Conservation (phyloP, 345 rosid genomes). For the Eutrema japonicum region DNA sequence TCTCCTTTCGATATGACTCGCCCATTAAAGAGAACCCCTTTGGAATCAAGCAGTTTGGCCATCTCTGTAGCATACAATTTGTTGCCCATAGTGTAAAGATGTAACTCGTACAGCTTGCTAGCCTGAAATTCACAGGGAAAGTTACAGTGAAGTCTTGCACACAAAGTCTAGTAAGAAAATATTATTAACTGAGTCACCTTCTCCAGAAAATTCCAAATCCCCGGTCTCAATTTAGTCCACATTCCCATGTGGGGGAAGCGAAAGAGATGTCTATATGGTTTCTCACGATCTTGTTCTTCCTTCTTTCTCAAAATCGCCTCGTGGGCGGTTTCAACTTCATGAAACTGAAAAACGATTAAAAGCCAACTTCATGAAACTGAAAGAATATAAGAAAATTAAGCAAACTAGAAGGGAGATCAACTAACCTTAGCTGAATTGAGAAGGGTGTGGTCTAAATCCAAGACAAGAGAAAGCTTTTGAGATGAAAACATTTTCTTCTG, state of each 20-base stretch:
- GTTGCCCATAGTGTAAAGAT: constrained; percentile 99
- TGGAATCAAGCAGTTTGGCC: constrained; percentile 98
- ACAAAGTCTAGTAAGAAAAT: constrained; percentile 13
- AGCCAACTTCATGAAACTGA: background rate
- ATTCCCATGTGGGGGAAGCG: constrained; percentile 95
- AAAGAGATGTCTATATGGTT: constrained; percentile 81
- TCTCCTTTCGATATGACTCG: constrained; percentile 98
- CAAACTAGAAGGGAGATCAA: constrained; percentile 18
- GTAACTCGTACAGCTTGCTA: constrained; percentile 86
- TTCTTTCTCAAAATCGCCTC: constrained; percentile 86
- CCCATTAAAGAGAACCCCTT: constrained; percentile 83
- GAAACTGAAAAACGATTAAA: constrained; percentile 56
- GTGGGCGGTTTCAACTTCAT: constrained; percentile 82
- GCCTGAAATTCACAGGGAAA: constrained; percentile 58
- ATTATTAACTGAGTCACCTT: constrained; percentile 54
- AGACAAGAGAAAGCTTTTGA: constrained; percentile 88
- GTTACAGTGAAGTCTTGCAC: constrained; percentile 11
- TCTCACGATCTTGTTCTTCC: constrained; percentile 95
- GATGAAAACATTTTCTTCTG: constrained; percentile 94
- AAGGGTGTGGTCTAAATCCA: constrained; percentile 98
- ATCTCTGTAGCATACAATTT: constrained; percentile 97
- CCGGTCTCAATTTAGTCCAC: constrained; percentile 99
- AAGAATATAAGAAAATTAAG: background rate
- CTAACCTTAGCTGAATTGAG: constrained; percentile 96
- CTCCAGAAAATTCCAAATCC: constrained; percentile 95